Conservation (phyloP, 305 asterid species). For the Solanum hybrid region DNA sequence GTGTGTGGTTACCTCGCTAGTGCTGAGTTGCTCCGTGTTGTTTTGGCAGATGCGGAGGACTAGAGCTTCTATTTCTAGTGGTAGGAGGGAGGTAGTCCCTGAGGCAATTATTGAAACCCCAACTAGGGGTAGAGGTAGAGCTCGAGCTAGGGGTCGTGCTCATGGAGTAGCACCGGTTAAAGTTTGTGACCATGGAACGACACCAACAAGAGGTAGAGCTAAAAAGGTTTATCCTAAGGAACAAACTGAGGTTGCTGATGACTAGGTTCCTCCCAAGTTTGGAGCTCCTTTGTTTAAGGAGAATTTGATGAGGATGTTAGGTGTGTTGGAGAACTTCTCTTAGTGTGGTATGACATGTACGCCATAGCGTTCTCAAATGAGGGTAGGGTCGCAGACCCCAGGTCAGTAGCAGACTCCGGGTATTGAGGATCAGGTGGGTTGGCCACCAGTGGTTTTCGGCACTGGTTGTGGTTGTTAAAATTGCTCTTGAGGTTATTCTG, state of each 20-base stretch:
- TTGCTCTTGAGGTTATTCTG: not conserved
- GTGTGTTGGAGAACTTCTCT: not conserved
- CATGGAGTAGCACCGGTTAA: not conserved
- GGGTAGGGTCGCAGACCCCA: not conserved
- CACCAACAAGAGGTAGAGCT: not conserved
- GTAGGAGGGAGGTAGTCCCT: not conserved
- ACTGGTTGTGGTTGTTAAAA: not conserved
- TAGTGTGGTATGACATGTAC: not conserved
- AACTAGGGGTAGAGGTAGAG: not conserved
- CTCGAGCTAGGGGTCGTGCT: not conserved
- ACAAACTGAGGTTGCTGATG: not conserved
- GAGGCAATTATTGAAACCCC: not conserved
- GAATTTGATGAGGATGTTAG: not conserved
- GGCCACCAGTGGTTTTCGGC: not conserved
- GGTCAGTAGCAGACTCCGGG: not conserved
- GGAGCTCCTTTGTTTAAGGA: not conserved
- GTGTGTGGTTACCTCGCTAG: no score
- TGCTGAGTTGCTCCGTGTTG: no score
- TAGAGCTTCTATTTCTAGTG: no score
- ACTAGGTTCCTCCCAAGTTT: not conserved
- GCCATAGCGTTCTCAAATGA: not conserved
- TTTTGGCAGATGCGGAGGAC: no score
- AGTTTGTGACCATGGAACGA: not conserved
- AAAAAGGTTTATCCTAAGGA: not conserved
- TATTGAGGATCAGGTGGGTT: not conserved